phyloP scores from a whole-genome alignment of 2,329 filamentous ascomycete species.

The Corynespora cassiicola region DNA sequence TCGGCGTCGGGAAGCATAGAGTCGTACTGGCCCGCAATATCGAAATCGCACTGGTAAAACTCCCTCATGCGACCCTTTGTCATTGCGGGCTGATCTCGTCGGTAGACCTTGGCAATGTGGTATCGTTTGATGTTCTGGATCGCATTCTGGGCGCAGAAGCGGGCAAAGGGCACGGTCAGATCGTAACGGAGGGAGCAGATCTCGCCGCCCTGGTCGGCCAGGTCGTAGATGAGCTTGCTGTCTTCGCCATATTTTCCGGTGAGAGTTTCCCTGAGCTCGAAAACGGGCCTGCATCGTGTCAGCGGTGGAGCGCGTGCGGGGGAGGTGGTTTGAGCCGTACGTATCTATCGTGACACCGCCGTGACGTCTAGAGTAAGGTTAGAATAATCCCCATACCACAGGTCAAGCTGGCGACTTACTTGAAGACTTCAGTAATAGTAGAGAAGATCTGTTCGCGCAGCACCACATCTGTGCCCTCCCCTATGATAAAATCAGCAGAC shows the following conservation, averaged over 20 bases:
- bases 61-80: conserved; percentile 93
- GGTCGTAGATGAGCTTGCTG: conserved; percentile 89
- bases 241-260: conserved; percentile 93
- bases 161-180: conserved; percentile 86
- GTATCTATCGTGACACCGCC: conserved; percentile 47
- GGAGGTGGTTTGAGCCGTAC: conserved; percentile 64
- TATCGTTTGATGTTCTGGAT: conserved; percentile 90
- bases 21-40: conserved; percentile 85
- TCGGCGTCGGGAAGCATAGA: conserved; percentile 93
- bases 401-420: conserved; percentile 68
- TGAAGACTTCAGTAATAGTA: conserved; percentile 42
- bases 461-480: conserved; percentile 41
- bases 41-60: conserved; percentile 97
- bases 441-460: conserved; percentile 45
- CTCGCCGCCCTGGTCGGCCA: conserved; percentile 87
- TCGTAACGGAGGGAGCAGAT: conserved; percentile 85
- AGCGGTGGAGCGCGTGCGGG: conserved; percentile 1
- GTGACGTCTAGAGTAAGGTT: conserved; percentile 74
- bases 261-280: conserved; percentile 86
- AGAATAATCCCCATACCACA: conserved; percentile 79
- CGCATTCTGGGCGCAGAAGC: conserved; percentile 92
- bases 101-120: conserved; percentile 92
- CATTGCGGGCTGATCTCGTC: conserved; percentile 77
- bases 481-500: conserved; percentile 26
- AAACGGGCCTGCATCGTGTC: conserved; percentile 63